These are phyloP conservation scores for Aspergillus ustus DNA, from an alignment of 2,329 filamentous ascomycete genomes.

Conservation along the genomic window DNA sequence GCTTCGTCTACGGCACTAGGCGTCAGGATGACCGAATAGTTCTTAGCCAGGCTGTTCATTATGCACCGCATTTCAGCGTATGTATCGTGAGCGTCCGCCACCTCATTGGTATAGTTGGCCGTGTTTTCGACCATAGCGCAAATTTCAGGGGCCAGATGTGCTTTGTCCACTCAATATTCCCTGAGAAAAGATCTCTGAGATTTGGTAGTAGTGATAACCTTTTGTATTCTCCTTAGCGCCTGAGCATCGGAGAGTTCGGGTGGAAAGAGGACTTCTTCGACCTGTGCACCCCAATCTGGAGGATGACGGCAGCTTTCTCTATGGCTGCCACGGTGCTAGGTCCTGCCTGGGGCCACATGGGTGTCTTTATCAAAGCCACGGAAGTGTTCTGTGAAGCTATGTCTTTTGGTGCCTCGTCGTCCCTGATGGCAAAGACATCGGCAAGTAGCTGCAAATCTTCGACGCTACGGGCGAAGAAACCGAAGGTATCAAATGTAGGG, in stretches of 20 bases:
- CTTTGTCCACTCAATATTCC: background rate
- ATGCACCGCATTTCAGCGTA: background rate
- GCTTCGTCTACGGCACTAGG: background rate
- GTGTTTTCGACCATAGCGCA: background rate
- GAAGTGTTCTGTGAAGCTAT: background rate
- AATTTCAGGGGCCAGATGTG: background rate
- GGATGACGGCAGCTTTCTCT: background rate
- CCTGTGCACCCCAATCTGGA: background rate
- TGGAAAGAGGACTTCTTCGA: background rate
- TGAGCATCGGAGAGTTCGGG: background rate
- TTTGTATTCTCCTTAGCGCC: background rate
- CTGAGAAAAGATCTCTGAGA: background rate
- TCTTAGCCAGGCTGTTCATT: background rate
- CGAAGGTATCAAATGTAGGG: background rate
- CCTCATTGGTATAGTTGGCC: background rate
- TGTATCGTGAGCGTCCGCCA: background rate
- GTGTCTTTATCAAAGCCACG: background rate
- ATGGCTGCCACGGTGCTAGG: background rate
- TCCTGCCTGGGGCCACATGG: background rate
- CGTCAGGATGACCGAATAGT: background rate
- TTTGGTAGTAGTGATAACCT: background rate
- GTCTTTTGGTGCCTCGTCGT: background rate
- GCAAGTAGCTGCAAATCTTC: background rate
- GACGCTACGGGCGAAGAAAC: background rate
- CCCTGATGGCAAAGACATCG: background rate